Evolutionary conservation across 352 stramenopile species (phyloP), one percentile per base, ranked within the genome.

Genomic region (Phytopythium ostracodes): DNA sequence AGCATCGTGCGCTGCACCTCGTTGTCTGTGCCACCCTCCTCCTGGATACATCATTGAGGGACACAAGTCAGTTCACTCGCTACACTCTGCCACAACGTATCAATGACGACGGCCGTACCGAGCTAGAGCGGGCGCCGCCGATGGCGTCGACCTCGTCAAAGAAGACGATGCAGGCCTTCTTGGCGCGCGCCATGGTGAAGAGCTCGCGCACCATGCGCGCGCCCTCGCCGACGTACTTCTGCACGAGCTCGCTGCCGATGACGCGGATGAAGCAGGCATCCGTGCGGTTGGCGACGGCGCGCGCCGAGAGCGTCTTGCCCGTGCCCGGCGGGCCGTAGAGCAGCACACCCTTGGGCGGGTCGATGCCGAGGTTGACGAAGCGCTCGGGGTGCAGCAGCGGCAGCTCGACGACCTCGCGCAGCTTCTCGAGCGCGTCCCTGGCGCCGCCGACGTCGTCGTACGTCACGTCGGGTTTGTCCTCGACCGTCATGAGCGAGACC

Each of bases 1-100:
- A 99, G 88, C 98, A 99, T 99, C 33, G 98, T 99, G 43, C 97
- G 85, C 78, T 99, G 97, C 43, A 99, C 98, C 80, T 99, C 98
- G 65, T 98, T 99, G 70, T 99, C 98, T 17, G 83, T 97, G 25
- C 96, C 96, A 63, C 96, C 97, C 63, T 99, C 96, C 65, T 97
- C 89, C 33, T 38, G 33, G 6, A 38, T 38, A 8, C 29, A 33
- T 7, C 29, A 33, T 33, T 33, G 4, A 33, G 29, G 7, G 29
- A 33, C 29, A 33, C 29, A 3, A 33, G n/a, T 33, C 29, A 33
- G 29, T 33, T 33, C 29, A 33, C n/a, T n/a, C n/a, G n/a, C n/a
- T n/a, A n/a, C n/a, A n/a, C n/a, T n/a, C n/a, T n/a, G n/a, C n/a
- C n/a, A n/a, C n/a, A n/a, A n/a, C n/a, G n/a, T n/a, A n/a, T n/a